Evolutionary conservation across 2,329 filamentous ascomycete species (phyloP).

Genomic region (Hysterium pulicare): DNA sequence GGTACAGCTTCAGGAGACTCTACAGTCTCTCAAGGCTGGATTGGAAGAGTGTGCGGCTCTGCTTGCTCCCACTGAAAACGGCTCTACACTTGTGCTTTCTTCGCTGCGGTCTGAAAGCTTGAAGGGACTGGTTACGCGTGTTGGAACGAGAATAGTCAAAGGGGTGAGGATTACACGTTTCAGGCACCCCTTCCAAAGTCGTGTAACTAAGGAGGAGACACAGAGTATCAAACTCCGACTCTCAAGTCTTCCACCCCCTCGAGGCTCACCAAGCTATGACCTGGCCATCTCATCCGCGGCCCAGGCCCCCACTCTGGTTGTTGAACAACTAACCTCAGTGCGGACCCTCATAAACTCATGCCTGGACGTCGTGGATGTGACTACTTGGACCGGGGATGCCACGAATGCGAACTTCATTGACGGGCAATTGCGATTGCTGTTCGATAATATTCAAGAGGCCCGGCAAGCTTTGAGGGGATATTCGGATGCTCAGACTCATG

Average conservation of each 20-base stretch:
- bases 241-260: slow-evolving; percentile 59
- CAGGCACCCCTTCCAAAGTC: background rate
- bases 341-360: slow-evolving; percentile 77
- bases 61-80: slow-evolving; percentile 77
- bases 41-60: slow-evolving; percentile 87
- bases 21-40: slow-evolving; percentile 62
- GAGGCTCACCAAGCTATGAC: slow-evolving; percentile 50
- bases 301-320: slow-evolving; percentile 55
- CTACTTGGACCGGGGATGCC: slow-evolving; percentile 67
- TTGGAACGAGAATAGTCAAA: slow-evolving; percentile 88
- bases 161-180: slow-evolving; percentile 57
- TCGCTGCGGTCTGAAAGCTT: slow-evolving; percentile 83
- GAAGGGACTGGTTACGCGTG: slow-evolving; percentile 87
- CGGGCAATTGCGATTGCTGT: slow-evolving; percentile 56
- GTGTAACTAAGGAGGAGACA: background rate
- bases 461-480: slow-evolving; percentile 56
- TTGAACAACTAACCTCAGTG: slow-evolving; percentile 69
- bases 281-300: slow-evolving; percentile 52
- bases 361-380: slow-evolving; percentile 77
- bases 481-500: slow-evolving; percentile 46
- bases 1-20: slow-evolving; percentile 57
- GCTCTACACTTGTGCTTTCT: slow-evolving; percentile 84
- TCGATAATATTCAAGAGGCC: slow-evolving; percentile 62
- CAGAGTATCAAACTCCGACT: slow-evolving; percentile 76
- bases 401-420: slow-evolving; percentile 56